Conservation (phyloP, 768 basidiomycete species). For the Candolleomyces eurysporus region DNA sequence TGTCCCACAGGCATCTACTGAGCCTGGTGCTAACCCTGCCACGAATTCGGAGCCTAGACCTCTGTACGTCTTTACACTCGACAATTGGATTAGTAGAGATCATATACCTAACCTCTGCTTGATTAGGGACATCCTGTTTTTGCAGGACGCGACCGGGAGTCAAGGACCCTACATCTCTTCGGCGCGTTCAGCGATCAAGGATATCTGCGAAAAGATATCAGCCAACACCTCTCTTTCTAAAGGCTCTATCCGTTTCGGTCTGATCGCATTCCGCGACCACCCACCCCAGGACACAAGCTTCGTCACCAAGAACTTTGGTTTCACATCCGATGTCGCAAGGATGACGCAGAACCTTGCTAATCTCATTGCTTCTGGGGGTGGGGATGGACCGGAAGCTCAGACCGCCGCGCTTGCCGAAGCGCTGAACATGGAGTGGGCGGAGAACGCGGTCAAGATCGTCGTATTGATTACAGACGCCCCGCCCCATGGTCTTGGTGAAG, state of each 20-base stretch:
- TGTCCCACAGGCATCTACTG: too few relatives aligned
- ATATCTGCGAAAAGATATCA: slow-evolving; percentile 47
- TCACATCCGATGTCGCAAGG: slow-evolving; percentile 44
- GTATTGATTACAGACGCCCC: slow-evolving; percentile 60
- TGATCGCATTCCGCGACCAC: slow-evolving; percentile 34
- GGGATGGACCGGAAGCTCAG: slow-evolving; percentile 59
- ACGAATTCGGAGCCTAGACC: too few relatives aligned
- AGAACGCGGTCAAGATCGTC: slow-evolving; percentile 49
- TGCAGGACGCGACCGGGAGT: slow-evolving; percentile 39
- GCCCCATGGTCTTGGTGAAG: slow-evolving; percentile 58
- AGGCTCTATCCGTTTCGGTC: slow-evolving; percentile 7
- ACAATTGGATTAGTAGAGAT: too few relatives aligned
- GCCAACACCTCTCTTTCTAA: slow-evolving; percentile 3
- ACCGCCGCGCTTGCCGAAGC: slow-evolving; percentile 52
- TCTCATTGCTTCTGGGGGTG: slow-evolving; percentile 41
- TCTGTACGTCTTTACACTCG: too few relatives aligned
- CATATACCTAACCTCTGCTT: too few relatives aligned
- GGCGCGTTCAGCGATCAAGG: slow-evolving; percentile 47
- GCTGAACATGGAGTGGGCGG: slow-evolving; percentile 48
- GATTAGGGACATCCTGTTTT: slow-evolving; percentile 14
- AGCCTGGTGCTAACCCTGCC: too few relatives aligned
- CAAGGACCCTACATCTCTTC: slow-evolving; percentile 38
- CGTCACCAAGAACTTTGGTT: slow-evolving; percentile 48
- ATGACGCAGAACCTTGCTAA: slow-evolving; percentile 43
- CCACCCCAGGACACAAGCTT: slow-evolving; percentile 55